Base-by-base conservation (phyloP, 441 rosid species). In the Mallotus japonicus region DNA sequence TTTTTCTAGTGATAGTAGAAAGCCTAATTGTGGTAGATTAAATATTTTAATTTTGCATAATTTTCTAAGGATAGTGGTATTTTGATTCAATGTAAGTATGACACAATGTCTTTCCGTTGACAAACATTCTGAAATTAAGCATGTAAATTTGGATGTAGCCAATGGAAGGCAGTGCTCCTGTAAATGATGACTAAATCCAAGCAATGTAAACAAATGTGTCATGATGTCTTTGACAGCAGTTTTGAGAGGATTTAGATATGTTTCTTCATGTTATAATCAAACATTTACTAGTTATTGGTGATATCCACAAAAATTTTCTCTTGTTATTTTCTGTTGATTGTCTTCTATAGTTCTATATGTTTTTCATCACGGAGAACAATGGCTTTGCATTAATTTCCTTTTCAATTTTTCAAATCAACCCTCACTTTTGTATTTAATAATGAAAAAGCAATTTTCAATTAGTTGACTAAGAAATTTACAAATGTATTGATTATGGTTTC, bases 1-100 rank as follows among this genome's bases (percentile, higher is more conserved):
- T 11, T 22, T 59, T 66, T 54, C 50, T 47, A 17, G 6, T 71
- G 62, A 61, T 28, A 12, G 57, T 71, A 76, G 70, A 34, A 60
- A 10, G 55, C 61, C 50, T 64, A 67, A 40, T 28, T 59, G 9
- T 17, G 4, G 4, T 47, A 57, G 28, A 24, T 40, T 20, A 55
- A 65, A 22, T 20, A 42, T 65, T 46, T 59, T 47, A 22, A 22
- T 49, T 67, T 67, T 8, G 59, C 59, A 53, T 5, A 16, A 55
- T 51, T 53, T 32, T 67, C 28, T 34, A 24, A 66, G 56, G 58
- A 66, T 50, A 50, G 2, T 49, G 37, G 22, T 46, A 46, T 3
- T 63, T 19, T 47, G 6, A 22, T 51, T 8, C 34, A 10, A 65
- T 15, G 6, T 49, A 12, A 34, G 24, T 40, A 51, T 19, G 53